Evolutionary conservation across 371 early-diverging fungal genomes (phyloP), one percentile per base, ranked within the genome.

Genomic region (Mucor indicus): DNA sequence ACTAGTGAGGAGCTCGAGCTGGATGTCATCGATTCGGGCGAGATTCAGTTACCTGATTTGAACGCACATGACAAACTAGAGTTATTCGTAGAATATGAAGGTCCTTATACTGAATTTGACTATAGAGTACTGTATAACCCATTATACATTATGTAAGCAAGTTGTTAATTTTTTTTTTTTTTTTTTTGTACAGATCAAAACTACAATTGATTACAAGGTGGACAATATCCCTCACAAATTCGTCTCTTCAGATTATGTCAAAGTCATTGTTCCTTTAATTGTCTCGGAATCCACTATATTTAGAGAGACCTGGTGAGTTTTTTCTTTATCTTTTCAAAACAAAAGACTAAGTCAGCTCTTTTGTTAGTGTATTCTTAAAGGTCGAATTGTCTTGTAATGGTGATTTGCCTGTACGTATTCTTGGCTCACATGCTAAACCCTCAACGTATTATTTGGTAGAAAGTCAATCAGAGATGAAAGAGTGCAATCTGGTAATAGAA

Each of bases 111-210:
- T 5, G 66, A 69, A 37, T 62, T 54, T 38, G 83, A 84, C 30
- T 80, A 84, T 39, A 67, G 76, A 52, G 80, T 86, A 67, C 47
- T 48, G n/a, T n/a, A n/a, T n/a, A n/a, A n/a, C n/a, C n/a, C n/a
- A n/a, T n/a, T n/a, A n/a, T n/a, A n/a, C n/a, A n/a, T n/a, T n/a
- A n/a, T n/a, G n/a, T n/a, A n/a, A n/a, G n/a, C n/a, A n/a, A n/a
- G n/a, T n/a, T n/a, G n/a, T n/a, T n/a, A n/a, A n/a, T n/a, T n/a
- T n/a, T n/a, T n/a, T n/a, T n/a, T n/a, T n/a, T n/a, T n/a, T n/a
- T n/a, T n/a, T n/a, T n/a, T n/a, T n/a, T n/a, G n/a, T n/a, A 20
- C 27, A 37, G 17, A 43, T 15, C 17, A 43, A 31, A 22, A 32
- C 10, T 1, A n/a, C 13, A n/a, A 32, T 27, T 25, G 1, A 12